Evolutionary conservation across 176 grass and related monocot genomes (phyloP).

Genomic region (Eleusine indica): DNA sequence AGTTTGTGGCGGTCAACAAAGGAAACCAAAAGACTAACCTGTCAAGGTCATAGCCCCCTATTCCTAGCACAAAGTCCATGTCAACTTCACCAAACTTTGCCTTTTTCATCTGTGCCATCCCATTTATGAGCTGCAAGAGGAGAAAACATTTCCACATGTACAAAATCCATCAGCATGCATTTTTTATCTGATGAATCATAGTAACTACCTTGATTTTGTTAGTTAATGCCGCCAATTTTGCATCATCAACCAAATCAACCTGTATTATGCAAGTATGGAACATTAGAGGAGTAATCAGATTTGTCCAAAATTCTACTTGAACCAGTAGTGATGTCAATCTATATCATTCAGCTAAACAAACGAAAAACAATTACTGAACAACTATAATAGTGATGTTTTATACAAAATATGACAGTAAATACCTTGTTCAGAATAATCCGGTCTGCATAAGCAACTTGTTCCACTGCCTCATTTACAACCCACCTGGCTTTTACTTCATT

Average conservation of each 20-base stretch:
- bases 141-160: neutral
- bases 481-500: constrained; percentile 80
- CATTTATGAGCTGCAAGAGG: constrained; percentile 63
- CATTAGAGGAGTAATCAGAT: constrained; percentile 15
- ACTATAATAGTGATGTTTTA: neutral
- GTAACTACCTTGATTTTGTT: constrained; percentile 72
- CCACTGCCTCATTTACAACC: constrained; percentile 82
- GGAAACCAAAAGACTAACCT: constrained; percentile 32
- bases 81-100: constrained; percentile 64
- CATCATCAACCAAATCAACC: constrained; percentile 67
- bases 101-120: constrained; percentile 57
- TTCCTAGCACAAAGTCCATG: constrained; percentile 77
- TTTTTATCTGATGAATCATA: constrained; percentile 14
- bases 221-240: constrained; percentile 54
- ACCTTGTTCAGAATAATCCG: constrained; percentile 70
- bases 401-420: neutral
- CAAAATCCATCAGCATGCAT: neutral
- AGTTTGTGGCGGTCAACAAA: neutral
- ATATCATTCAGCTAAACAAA: neutral
- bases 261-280: constrained; percentile 17
- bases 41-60: constrained; percentile 74
- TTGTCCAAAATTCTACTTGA: constrained; percentile 3
- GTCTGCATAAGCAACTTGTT: constrained; percentile 78
- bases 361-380: neutral
- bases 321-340: neutral